These are phyloP conservation scores for Vitis rupestris DNA, from an alignment of 164 flowering plant species.

Conservation along the genomic window DNA sequence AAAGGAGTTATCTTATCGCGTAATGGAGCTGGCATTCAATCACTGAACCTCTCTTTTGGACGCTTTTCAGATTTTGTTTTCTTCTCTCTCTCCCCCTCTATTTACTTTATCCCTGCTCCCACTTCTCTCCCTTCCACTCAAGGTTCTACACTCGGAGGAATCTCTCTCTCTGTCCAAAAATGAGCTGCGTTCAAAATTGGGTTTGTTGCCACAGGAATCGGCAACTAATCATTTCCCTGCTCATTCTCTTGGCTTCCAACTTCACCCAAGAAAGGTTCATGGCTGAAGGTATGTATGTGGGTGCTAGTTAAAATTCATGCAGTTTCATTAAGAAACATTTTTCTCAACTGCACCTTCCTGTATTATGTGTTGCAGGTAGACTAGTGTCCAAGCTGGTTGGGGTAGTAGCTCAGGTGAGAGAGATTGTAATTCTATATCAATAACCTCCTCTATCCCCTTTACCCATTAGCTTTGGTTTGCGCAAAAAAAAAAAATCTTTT, in stretches of 20 bases:
- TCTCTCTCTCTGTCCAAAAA: conserved; percentile 15
- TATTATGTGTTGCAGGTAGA: conserved; percentile 29
- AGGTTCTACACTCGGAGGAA: not conserved
- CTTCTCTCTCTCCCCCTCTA: conserved; percentile 11
- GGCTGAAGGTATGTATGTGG: conserved; percentile 46
- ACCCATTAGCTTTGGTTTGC: too few relatives aligned
- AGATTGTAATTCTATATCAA: too few relatives aligned
- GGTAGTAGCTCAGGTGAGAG: conserved; percentile 20
- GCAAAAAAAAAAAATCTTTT: too few relatives aligned
- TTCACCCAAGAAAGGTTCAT: conserved; percentile 30
- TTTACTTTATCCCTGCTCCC: not conserved
- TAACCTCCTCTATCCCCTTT: too few relatives aligned
- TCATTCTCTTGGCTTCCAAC: conserved; percentile 37
- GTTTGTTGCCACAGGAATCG: conserved; percentile 18
- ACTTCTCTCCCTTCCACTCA: not conserved
- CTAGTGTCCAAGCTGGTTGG: conserved; percentile 19
- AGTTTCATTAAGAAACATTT: not conserved
- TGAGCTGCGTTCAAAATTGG: conserved; percentile 28
- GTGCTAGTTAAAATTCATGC: not conserved
- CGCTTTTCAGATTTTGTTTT: conserved; percentile 18
- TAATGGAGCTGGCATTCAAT: conserved; percentile 30
- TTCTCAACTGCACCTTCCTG: not conserved
- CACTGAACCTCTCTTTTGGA: conserved; percentile 6
- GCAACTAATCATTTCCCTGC: conserved; percentile 29
- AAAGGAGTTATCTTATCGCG: conserved; percentile 11